Conservation (phyloP, 345 rosid genomes). For the Angophora floribunda region DNA sequence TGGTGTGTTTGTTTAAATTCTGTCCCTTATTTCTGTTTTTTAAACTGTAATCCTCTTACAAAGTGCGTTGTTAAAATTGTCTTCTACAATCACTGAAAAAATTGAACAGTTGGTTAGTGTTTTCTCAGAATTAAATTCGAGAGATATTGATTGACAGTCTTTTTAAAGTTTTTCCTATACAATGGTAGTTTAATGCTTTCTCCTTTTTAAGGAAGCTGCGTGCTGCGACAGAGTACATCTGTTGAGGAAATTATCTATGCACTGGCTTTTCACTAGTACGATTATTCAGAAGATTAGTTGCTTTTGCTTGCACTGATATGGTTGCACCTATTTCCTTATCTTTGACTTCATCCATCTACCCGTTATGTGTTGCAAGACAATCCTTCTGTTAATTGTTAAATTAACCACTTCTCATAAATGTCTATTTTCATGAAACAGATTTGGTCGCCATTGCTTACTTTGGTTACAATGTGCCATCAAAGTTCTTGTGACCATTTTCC, state of each 20-base stretch:
- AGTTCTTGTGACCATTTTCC: constrained; percentile 45
- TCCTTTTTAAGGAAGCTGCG: neutral
- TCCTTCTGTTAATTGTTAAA: neutral
- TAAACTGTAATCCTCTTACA: neutral
- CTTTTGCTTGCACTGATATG: neutral
- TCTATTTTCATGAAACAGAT: neutral
- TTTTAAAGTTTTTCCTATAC: neutral
- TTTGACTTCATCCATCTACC: too few relatives aligned
- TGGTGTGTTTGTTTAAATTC: neutral
- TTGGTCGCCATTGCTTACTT: neutral
- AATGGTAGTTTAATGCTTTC: neutral
- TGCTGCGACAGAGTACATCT: neutral
- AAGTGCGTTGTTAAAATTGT: neutral
- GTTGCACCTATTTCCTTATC: too few relatives aligned
- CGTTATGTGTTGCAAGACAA: neutral
- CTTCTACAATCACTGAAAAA: neutral
- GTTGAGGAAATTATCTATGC: neutral
- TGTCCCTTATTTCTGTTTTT: neutral
- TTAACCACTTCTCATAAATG: neutral
- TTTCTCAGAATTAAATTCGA: neutral
- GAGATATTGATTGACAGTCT: neutral
- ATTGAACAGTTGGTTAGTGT: neutral
- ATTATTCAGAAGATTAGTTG: neutral
- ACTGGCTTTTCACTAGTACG: neutral
- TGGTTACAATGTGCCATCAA: constrained; percentile 55